These are phyloP conservation scores for Hypoxylon fragiforme DNA, from an alignment of 495 filamentous ascomycete species.

Conservation along the genomic window DNA sequence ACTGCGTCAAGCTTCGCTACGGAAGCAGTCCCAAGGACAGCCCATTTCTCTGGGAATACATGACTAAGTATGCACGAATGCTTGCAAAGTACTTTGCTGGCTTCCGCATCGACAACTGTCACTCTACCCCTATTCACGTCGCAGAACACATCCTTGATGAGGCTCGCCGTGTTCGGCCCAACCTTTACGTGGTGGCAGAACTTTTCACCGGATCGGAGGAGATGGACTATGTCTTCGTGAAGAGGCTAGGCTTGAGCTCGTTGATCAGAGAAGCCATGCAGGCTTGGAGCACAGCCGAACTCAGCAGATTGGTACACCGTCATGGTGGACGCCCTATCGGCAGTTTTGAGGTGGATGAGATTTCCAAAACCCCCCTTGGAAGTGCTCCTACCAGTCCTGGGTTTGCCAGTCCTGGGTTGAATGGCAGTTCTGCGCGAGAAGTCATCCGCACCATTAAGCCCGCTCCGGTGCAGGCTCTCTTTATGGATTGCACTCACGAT, in stretches of 20 bases:
- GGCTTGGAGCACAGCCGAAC: slow-evolving; percentile 89
- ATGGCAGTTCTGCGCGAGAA: slow-evolving; percentile 52
- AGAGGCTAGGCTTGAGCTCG: slow-evolving; percentile 83
- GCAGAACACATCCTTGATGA: slow-evolving; percentile 94
- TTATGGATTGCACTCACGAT: slow-evolving; percentile 99
- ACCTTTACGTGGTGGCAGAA: slow-evolving; percentile 91
- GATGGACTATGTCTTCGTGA: slow-evolving; percentile 94
- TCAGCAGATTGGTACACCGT: slow-evolving; percentile 89
- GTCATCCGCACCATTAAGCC: slow-evolving; percentile 73
- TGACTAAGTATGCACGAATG: slow-evolving; percentile 87
- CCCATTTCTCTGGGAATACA: slow-evolving; percentile 93
- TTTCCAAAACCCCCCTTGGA: slow-evolving; percentile 34
- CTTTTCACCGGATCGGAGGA: slow-evolving; percentile 96
- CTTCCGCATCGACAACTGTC: slow-evolving; percentile 98
- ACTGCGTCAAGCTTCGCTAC: slow-evolving; percentile 97
- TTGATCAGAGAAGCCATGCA: slow-evolving; percentile 98
- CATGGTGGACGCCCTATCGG: slow-evolving; percentile 95
- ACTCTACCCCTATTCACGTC: slow-evolving; percentile 92
- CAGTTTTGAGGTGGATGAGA: slow-evolving; percentile 84
- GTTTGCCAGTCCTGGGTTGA: slow-evolving; percentile 26
- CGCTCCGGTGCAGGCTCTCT: slow-evolving; percentile 85
- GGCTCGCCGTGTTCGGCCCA: slow-evolving; percentile 82
- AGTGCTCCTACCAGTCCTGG: slow-evolving; percentile 35
- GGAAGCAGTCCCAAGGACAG: slow-evolving; percentile 79
- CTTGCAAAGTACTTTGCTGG: slow-evolving; percentile 95